These are phyloP conservation scores for Candida gigantensis DNA, from an alignment of 1,139 yeast genomes.

Conservation along the genomic window DNA sequence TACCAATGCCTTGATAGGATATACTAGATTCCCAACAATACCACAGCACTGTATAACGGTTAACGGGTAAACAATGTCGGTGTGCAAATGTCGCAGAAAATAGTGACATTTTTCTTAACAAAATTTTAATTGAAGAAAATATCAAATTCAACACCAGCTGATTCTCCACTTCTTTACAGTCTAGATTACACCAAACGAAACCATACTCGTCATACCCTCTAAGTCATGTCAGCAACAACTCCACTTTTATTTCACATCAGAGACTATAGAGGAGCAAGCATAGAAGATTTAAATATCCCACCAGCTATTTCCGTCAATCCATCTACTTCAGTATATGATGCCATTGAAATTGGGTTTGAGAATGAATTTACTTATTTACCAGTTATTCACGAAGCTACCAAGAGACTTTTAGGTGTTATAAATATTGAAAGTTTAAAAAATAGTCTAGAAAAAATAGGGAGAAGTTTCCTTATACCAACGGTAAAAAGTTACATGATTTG, in stretches of 20 bases:
- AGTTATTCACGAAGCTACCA: slow-evolving; percentile 52
- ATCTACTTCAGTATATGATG: slow-evolving; percentile 49
- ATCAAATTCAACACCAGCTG: too few relatives aligned
- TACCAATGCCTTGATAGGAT: too few relatives aligned
- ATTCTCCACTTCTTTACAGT: too few relatives aligned
- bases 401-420: slow-evolving; percentile 55
- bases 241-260: slow-evolving; percentile 27
- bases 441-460: slow-evolving; percentile 23
- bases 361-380: slow-evolving; percentile 60
- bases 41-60: too few relatives aligned
- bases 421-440: slow-evolving; percentile 48
- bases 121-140: too few relatives aligned
- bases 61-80: too few relatives aligned
- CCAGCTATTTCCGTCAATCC: slow-evolving; percentile 64
- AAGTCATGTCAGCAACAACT: slow-evolving; percentile 3
- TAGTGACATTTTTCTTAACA: too few relatives aligned
- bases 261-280: slow-evolving; percentile 55
- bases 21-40: too few relatives aligned
- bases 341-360: slow-evolving; percentile 53
- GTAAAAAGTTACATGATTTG: slow-evolving; percentile 44
- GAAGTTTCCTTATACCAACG: slow-evolving; percentile 29
- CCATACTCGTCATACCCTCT: too few relatives aligned
- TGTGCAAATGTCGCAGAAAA: too few relatives aligned
- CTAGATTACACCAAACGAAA: too few relatives aligned
- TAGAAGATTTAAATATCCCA: slow-evolving; percentile 62